These are phyloP conservation scores for Penicillium dipodomyicola DNA, from an alignment of 495 filamentous ascomycete species.

Conservation along the genomic window DNA sequence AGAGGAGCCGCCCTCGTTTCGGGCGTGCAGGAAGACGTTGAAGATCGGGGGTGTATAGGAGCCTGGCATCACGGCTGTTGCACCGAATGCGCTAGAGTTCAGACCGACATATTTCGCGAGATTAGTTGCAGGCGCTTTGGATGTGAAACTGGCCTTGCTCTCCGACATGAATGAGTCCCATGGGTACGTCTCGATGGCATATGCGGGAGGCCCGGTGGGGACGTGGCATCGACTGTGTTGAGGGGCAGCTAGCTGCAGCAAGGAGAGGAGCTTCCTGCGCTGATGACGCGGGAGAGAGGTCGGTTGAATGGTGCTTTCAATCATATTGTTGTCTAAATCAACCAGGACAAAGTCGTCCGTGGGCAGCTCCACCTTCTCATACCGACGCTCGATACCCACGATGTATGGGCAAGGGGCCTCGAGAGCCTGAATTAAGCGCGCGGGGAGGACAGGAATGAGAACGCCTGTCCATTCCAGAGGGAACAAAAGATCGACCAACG, in stretches of 20 bases:
- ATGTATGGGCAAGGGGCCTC: slow-evolving; percentile 98
- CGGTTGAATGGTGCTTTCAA: slow-evolving; percentile 75
- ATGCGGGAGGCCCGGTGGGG: slow-evolving; percentile 81
- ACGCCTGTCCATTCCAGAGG: slow-evolving; percentile 90
- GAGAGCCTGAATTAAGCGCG: slow-evolving; percentile 79
- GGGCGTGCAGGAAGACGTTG: slow-evolving; percentile 85
- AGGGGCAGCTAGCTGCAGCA: slow-evolving; percentile 86
- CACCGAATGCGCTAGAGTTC: slow-evolving; percentile 83
- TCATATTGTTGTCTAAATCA: slow-evolving; percentile 85
- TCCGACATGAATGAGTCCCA: slow-evolving; percentile 86
- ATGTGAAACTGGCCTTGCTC: slow-evolving; percentile 72
- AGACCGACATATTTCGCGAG: slow-evolving; percentile 82
- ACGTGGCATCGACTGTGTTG: slow-evolving; percentile 88
- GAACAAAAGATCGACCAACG: slow-evolving; percentile 80
- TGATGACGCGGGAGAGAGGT: slow-evolving; percentile 80
- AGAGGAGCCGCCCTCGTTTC: slow-evolving; percentile 53
- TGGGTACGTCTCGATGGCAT: slow-evolving; percentile 88
- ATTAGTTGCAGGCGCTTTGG: slow-evolving; percentile 64
- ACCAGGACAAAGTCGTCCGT: slow-evolving; percentile 97
- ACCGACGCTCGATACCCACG: slow-evolving; percentile 89
- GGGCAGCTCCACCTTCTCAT: slow-evolving; percentile 86
- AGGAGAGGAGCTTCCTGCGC: slow-evolving; percentile 80
- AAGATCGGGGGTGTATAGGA: slow-evolving; percentile 61
- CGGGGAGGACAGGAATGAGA: slow-evolving; percentile 88
- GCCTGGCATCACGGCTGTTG: slow-evolving; percentile 52